Evolutionary conservation across 1,284 basidiomycete species (phyloP), one percentile per base, ranked within the genome.

Genomic region (Ustilago bromivora): DNA sequence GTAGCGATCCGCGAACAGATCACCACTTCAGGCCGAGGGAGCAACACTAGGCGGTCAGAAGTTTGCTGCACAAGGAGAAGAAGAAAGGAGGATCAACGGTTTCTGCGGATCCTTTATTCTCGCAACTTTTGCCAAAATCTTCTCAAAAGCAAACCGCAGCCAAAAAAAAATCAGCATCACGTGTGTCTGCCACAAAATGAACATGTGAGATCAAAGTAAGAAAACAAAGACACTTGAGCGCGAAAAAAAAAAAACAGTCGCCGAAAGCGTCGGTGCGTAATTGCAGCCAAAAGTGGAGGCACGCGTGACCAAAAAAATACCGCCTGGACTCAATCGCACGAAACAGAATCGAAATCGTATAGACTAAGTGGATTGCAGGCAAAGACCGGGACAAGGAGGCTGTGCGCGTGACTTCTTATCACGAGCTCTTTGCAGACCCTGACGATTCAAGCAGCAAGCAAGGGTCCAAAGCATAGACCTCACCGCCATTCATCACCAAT

Each of bases 21-120:
- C 13, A 17, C 13, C 31, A 17, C 57, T 61, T 55, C 61, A 66
- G 67, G 74, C 69, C 69, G 74, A 76, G 74, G 74, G 74, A 76
- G 74, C 74, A 76, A 76, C 74, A 76, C 74, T 71, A 76, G 74
- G 69, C 65, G 69, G 74, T 68, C 74, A 59, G 23, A 64, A 68
- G 74, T 76, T 76, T 76, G 74, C 74, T 76, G 74, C 74, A 76
- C 74, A 56, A 71, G 69, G 74, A 76, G 57, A 59, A 66, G 74
- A 76, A 71, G 74, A 52, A 74, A 76, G 66, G 57, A 61, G n/a
- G 19, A 35, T 68, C 13, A 28, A 15, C 43, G 10, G 19, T 23
- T 36, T 15, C 28, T 23, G 41, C 15, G 13, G 17, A 8, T 15
- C 17, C 19, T 65, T 73, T 68, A 36, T 61, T 46, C 46, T 51